These are phyloP conservation scores for Gossypium davidsonii DNA, from an alignment of 441 rosid genomes.

Conservation along the genomic window DNA sequence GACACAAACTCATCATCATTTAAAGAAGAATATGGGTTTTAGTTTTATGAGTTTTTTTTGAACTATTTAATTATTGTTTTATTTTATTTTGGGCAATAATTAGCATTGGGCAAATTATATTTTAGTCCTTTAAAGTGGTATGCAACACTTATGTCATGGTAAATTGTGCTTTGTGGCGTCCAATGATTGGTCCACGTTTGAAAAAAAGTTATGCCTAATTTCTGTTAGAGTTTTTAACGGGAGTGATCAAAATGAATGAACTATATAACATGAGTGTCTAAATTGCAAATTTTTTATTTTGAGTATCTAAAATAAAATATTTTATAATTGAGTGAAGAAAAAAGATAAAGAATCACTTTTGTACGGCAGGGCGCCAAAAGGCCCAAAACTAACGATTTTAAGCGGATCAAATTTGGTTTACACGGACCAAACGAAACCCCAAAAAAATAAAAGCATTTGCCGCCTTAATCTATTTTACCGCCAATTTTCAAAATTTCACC, in stretches of 20 bases:
- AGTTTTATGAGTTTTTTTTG: too few species aligned
- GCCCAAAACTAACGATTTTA: not conserved
- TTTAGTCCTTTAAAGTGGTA: not conserved
- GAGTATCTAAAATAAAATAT: not conserved
- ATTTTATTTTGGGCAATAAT: not conserved
- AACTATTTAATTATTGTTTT: not conserved
- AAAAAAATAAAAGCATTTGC: conserved; percentile 1
- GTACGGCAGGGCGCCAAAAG: not conserved
- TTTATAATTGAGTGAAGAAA: not conserved
- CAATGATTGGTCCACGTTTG: not conserved
- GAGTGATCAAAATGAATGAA: not conserved
- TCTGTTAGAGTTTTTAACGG: not conserved
- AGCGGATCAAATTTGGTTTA: not conserved
- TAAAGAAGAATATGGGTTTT: not conserved
- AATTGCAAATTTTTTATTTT: too few species aligned
- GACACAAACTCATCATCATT: too few species aligned
- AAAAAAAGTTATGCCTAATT: not conserved
- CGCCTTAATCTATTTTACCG: conserved; percentile 7
- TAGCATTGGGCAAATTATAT: too few species aligned
- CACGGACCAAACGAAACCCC: not conserved
- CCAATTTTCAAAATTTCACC: not conserved
- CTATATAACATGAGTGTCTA: not conserved
- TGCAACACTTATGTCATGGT: not conserved
- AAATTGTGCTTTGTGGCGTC: not conserved
- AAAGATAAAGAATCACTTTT: not conserved